phyloP scores from a whole-genome alignment of 2,329 filamentous ascomycete species.

The Monilinia fructigena region DNA sequence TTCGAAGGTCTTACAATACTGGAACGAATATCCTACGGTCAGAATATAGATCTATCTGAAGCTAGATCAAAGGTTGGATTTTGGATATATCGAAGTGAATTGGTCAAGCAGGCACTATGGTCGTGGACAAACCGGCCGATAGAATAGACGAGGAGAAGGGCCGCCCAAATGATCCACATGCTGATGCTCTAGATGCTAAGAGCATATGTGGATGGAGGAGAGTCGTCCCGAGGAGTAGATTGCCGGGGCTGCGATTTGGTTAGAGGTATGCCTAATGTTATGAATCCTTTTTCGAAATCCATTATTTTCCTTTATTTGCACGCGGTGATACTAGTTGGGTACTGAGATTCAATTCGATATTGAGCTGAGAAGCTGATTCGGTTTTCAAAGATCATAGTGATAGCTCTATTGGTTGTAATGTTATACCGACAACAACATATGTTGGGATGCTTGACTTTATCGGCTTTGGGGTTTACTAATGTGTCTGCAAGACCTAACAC shows the following conservation, averaged over 20 bases:
- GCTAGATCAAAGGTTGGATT: no score
- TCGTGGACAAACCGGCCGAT: neutral
- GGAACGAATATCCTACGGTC: neutral
- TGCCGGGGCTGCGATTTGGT: slow-evolving; percentile 22
- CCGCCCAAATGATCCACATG: neutral
- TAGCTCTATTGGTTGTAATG: slow-evolving; percentile 20
- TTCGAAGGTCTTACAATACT: neutral
- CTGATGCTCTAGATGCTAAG: neutral
- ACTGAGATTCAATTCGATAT: slow-evolving; percentile 24
- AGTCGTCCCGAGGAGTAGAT: neutral
- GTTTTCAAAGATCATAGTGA: slow-evolving; percentile 14
- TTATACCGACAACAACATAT: slow-evolving; percentile 15
- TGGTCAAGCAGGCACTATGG: neutral
- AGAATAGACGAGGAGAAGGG: slow-evolving; percentile 19
- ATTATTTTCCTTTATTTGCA: neutral
- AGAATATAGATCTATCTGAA: neutral
- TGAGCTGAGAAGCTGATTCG: slow-evolving; percentile 23
- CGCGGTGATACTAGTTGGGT: neutral
- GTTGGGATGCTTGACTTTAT: slow-evolving; percentile 15
- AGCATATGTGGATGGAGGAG: slow-evolving; percentile 18
- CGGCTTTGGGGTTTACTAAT: slow-evolving; percentile 7
- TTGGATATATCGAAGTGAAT: neutral
- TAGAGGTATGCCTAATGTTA: slow-evolving; percentile 25
- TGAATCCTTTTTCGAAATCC: neutral
- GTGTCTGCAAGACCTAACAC: slow-evolving; percentile 20